A percentile compares a stretch with the other conserved stretches of the same genome.
phyloP scores from a whole-genome alignment of 2,329 filamentous ascomycete species.

The Trichoderma oligosporum region DNA sequence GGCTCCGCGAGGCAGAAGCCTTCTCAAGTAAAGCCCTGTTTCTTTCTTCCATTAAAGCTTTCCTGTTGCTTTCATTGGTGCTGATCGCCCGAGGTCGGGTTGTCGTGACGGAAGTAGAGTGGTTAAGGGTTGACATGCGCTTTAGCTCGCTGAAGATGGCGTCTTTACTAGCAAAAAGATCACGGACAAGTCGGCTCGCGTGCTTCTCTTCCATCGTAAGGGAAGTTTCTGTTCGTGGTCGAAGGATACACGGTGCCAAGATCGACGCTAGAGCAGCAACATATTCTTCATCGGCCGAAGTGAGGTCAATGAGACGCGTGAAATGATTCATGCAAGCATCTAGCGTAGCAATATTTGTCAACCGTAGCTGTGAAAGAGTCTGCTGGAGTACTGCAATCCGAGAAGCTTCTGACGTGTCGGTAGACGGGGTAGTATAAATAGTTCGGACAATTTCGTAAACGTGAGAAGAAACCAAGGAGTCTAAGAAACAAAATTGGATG shows the following conservation, averaged over 20 bases:
- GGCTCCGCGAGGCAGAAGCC: conserved; percentile 60
- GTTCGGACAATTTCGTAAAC: conserved; percentile 99
- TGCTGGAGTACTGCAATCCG: conserved; percentile 91
- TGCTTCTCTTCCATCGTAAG: conserved; percentile 95
- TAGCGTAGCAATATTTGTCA: conserved; percentile 97
- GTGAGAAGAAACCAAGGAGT: conserved; percentile 96
- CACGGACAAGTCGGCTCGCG: conserved; percentile 82
- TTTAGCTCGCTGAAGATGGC: conserved; percentile 95
- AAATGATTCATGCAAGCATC: conserved; percentile 98
- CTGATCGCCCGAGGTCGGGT: conserved; percentile 80
- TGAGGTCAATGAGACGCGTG: conserved; percentile 91
- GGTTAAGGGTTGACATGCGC: conserved; percentile 70
- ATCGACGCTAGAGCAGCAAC: conserved; percentile 67
- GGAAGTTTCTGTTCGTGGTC: conserved; percentile 81
- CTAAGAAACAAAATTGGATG: conserved; percentile 42
- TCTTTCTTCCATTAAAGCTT: conserved; percentile 89
- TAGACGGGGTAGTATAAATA: conserved; percentile 80
- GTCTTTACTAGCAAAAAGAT: conserved; percentile 91
- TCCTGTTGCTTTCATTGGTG: conserved; percentile 92
- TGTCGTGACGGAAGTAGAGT: conserved; percentile 54
- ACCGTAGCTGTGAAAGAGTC: conserved; percentile 86
- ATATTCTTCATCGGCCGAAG: conserved; percentile 89
- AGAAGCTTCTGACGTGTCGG: conserved; percentile 71
- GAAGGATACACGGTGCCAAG: conserved; percentile 80
- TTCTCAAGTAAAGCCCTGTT: conserved; percentile 75